These are phyloP conservation scores for Fallopia convolvulus DNA, from an alignment of 148 eudicot genomes.

Conservation along the genomic window DNA sequence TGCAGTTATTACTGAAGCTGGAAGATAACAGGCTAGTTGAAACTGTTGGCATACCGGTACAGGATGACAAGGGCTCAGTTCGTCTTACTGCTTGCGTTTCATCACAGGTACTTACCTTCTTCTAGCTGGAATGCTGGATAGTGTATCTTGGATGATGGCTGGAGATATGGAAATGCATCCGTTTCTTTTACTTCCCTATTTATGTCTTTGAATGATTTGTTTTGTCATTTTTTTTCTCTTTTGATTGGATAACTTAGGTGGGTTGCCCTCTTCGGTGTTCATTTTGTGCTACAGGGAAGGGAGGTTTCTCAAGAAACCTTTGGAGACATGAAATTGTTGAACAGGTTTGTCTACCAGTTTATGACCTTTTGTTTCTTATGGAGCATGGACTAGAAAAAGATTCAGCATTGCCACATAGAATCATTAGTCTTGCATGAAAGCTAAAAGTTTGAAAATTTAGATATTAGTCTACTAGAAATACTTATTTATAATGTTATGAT, in stretches of 20 bases:
- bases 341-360: conserved; percentile 51
- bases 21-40: conserved; percentile 88
- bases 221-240: conserved; percentile 1
- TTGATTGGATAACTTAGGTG: conserved; percentile 40
- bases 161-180: not conserved
- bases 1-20: conserved; percentile 75
- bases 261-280: conserved; percentile 97
- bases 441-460: no score
- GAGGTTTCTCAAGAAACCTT: conserved; percentile 95
- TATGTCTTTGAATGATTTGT: not conserved
- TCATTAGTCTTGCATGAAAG: no score
- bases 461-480: no score
- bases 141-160: not conserved
- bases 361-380: not conserved
- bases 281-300: conserved; percentile 98
- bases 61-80: conserved; percentile 74
- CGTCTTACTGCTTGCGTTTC: conserved; percentile 98
- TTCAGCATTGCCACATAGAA: no score
- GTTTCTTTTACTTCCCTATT: not conserved
- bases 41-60: conserved; percentile 95
- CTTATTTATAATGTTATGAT: no score
- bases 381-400: no score
- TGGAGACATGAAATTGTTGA: conserved; percentile 90
- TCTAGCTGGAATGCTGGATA: not conserved
- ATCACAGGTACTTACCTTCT: conserved; percentile 66